Conservation (phyloP, 148 eudicot genomes). For the Chenopodium suecicum region DNA sequence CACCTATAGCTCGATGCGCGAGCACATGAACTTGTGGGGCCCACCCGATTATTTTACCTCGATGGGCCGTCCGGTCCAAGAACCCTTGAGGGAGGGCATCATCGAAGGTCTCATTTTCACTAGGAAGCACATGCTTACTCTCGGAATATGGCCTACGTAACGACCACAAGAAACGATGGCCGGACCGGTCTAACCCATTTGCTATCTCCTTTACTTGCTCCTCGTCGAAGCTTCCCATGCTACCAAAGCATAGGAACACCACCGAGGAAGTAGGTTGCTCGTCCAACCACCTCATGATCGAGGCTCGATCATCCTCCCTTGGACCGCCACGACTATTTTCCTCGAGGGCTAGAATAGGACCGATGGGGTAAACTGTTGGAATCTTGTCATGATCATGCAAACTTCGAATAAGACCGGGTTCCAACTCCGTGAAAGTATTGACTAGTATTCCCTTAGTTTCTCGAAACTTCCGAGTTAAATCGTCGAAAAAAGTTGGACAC, state of each 20-base stretch:
- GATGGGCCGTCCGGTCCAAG: constrained; percentile 26
- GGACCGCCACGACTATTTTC: background rate
- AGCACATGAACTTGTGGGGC: constrained; percentile 36
- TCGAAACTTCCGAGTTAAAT: constrained; percentile 19
- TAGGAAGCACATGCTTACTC: constrained; percentile 15
- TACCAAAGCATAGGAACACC: constrained; percentile 56
- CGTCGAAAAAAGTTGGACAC: background rate
- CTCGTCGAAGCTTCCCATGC: constrained; percentile 39
- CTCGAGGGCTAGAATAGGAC: constrained; percentile 36
- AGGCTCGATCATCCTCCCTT: constrained; percentile 2
- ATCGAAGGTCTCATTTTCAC: constrained; percentile 8
- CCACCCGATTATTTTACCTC: constrained; percentile 42
- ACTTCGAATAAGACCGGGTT: constrained; percentile 20
- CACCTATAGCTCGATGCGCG: constrained; percentile 34
- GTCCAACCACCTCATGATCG: constrained; percentile 48
- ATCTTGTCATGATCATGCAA: background rate
- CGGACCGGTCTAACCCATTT: constrained; percentile 35
- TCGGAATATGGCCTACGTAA: constrained; percentile 20
- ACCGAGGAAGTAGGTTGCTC: constrained; percentile 41
- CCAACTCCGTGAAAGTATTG: constrained; percentile 44
- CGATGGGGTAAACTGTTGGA: constrained; percentile 41
- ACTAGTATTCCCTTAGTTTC: constrained; percentile 48
- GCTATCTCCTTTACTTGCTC: constrained; percentile 52
- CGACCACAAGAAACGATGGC: constrained; percentile 41
- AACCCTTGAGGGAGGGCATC: constrained; percentile 42